Evolutionary conservation across 2,329 filamentous ascomycete species (phyloP).

Genomic region (Venturia pyrina): DNA sequence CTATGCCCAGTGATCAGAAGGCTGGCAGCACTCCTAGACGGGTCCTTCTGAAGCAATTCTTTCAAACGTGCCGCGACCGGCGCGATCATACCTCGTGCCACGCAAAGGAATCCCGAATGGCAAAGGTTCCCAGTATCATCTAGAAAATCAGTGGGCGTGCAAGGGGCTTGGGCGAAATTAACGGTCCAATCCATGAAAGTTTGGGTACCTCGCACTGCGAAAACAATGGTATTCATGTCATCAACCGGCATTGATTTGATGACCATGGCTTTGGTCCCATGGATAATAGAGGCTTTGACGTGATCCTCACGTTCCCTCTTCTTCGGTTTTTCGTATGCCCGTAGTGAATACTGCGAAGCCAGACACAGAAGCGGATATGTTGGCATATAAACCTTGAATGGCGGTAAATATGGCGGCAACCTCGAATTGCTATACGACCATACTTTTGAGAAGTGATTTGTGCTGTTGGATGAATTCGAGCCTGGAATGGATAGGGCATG

Average conservation of each 20-base stretch:
- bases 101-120: slow-evolving; percentile 69
- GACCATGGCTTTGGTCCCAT: slow-evolving; percentile 76
- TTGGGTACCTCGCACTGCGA: slow-evolving; percentile 72
- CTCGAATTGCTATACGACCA: slow-evolving; percentile 70
- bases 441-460: slow-evolving; percentile 55
- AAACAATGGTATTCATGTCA: slow-evolving; percentile 66
- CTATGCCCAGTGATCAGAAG: slow-evolving; percentile 79
- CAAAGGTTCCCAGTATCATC: slow-evolving; percentile 70
- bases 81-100: slow-evolving; percentile 63
- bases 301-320: slow-evolving; percentile 57
- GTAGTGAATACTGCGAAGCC: slow-evolving; percentile 66
- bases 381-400: slow-evolving; percentile 60
- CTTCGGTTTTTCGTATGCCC: slow-evolving; percentile 58
- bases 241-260: slow-evolving; percentile 74
- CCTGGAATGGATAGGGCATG: not conserved
- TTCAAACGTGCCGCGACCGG: slow-evolving; percentile 63
- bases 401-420: slow-evolving; percentile 56
- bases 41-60: slow-evolving; percentile 61
- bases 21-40: slow-evolving; percentile 39
- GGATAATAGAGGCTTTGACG: slow-evolving; percentile 59
- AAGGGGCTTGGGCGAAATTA: slow-evolving; percentile 62
- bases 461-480: slow-evolving; percentile 14
- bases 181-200: slow-evolving; percentile 81
- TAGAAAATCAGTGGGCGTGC: slow-evolving; percentile 57
- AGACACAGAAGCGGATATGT: slow-evolving; percentile 70